Evolutionary conservation across 495 filamentous ascomycete species (phyloP), one percentile per base, ranked within the genome.

Genomic region (Penicillium egyptiacum): DNA sequence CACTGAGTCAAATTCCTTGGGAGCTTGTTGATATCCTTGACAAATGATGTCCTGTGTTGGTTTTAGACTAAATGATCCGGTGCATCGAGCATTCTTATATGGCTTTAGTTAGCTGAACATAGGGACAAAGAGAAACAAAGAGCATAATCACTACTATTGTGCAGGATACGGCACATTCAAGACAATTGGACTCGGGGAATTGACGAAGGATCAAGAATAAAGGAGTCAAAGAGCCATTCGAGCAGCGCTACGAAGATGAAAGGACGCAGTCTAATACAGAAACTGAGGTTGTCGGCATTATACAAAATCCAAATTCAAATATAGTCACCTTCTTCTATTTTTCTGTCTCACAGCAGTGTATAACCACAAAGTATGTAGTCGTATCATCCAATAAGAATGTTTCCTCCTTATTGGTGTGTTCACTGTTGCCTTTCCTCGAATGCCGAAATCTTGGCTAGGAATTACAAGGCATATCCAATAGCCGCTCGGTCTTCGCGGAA

Each of bases 181-280:
- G 40, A 22, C 4, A 10, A 42, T 22, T 11, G 1, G 17, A 19
- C 19, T 42, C 22, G 12, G 17, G 28, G 9, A 17, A 42, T 4
- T 11, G 20, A 17, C 19, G 9, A 42, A 42, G n/a, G 22, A 2
- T 12, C 4, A 42, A 42, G 19, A 22, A 11, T 19, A 10, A 42
- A 42, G 11, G 19, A 42, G 10, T 6, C 6, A 42, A 19, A 12
- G 8, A 42, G 70, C 40, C 85, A 68, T 46, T 7, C 82, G 78
- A 4, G 68, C 61, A 11, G 75, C 81, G 23, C 82, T 80, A 50
- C 77, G 83, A n/a, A 81, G 81, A 62, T 82, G 79, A 69, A 81
- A 84, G 0, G 76, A 81, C 22, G 16, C 81, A 70, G 57, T 83
- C 81, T 54, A 84, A 64, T 31, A 85, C 78, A 52, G 26, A 30